These are phyloP conservation scores for Debaryomycetaceae sp. DNA, from an alignment of 1,139 yeast genomes.

Conservation along the genomic window DNA sequence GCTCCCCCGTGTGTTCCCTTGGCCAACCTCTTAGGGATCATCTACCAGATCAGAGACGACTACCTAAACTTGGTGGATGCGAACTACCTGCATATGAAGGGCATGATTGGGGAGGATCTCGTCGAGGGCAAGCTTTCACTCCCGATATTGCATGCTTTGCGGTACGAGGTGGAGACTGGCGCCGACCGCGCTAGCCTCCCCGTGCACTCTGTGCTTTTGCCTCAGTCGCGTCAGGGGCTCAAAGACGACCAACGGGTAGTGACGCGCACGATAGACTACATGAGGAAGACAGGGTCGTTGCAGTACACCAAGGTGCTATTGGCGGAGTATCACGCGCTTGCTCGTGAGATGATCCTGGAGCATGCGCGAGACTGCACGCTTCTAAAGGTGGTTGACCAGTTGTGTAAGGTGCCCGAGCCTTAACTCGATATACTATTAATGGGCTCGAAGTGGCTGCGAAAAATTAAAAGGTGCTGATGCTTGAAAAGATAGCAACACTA, in stretches of 20 bases:
- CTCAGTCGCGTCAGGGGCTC: conserved; percentile 15
- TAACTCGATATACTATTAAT: no score
- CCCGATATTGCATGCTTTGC: conserved; percentile 64
- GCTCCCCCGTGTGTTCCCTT: conserved; percentile 42
- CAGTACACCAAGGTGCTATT: conserved; percentile 19
- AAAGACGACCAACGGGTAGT: conserved; percentile 15
- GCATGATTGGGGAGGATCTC: conserved; percentile 74
- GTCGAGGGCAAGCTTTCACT: conserved; percentile 86
- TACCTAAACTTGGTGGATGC: conserved; percentile 58
- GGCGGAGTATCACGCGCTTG: conserved; percentile 16
- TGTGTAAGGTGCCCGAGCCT: no score
- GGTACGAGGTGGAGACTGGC: conserved; percentile 7
- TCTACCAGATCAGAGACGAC: conserved; percentile 84
- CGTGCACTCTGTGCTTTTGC: conserved; percentile 20
- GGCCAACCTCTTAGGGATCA: conserved; percentile 74
- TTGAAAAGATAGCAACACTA: conserved; percentile 3
- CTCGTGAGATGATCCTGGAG: conserved; percentile 13
- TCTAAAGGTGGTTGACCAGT: conserved; percentile 11
- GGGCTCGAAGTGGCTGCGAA: no score
- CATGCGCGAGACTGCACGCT: conserved; percentile 9
- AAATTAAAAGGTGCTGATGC: no score
- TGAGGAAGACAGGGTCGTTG: conserved; percentile 20
- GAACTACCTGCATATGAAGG: conserved; percentile 60
- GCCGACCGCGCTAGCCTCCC: conserved; percentile 15
- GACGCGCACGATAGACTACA: conserved; percentile 18